Evolutionary conservation across 108 stramenopile species (phyloP).

Genomic region (Seminavis robusta): DNA sequence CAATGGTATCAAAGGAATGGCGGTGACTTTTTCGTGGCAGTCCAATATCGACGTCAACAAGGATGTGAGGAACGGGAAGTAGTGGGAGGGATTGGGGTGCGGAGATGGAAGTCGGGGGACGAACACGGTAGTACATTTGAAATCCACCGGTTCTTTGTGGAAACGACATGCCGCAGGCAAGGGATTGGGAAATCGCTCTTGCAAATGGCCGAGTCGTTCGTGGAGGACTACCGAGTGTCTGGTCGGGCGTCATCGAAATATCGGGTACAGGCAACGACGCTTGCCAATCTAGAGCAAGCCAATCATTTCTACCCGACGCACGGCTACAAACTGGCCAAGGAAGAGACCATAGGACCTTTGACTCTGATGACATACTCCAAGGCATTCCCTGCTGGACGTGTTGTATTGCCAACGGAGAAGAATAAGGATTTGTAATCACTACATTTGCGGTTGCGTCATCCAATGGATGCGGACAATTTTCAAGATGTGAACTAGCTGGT

Average conservation of each 20-base stretch:
- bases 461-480: too few relatives aligned
- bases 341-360: conserved; percentile 29
- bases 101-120: conserved; percentile 14
- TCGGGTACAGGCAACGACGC: conserved; percentile 38
- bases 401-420: too few relatives aligned
- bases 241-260: neutral
- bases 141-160: conserved; percentile 60
- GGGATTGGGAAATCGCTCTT: conserved; percentile 58
- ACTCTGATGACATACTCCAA: conserved; percentile 29
- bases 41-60: neutral
- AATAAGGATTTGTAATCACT: too few relatives aligned
- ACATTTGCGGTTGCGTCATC: too few relatives aligned
- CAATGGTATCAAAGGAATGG: neutral
- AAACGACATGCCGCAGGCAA: conserved; percentile 35
- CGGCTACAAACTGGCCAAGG: conserved; percentile 31
- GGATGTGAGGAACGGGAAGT: conserved; percentile 16
- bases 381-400: too few relatives aligned
- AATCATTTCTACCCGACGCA: conserved; percentile 43
- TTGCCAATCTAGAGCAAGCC: conserved; percentile 38
- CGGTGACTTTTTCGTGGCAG: conserved; percentile 24
- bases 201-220: conserved; percentile 31
- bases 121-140: conserved; percentile 23
- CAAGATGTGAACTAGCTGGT: too few relatives aligned
- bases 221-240: too few relatives aligned
- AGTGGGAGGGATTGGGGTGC: conserved; percentile 62